Evolutionary conservation across 2,329 filamentous ascomycete species (phyloP), one percentile per base, ranked within the genome.

Genomic region (Endocalyx cinctus): DNA sequence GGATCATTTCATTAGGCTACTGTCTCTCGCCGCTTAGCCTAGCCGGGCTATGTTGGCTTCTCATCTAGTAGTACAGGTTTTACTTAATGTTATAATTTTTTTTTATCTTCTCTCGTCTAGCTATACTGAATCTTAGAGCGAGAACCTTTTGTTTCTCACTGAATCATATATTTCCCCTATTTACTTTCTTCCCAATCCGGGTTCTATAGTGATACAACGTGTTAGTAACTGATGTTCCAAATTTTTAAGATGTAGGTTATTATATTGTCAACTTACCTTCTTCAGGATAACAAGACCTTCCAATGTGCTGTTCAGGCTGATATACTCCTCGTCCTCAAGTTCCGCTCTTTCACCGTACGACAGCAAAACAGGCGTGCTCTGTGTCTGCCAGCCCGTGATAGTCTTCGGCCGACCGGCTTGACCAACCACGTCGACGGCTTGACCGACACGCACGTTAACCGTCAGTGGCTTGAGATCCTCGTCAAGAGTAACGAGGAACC

Each of bases 331-430:
- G 54, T 98, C 92, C 63, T 98, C 92, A 31, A 98, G 70, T 70
- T 98, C 92, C 8, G 92, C 92, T 52, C 94, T 77, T 70, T 98
- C 92, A 18, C 94, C 92, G 55, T 95, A 84, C n/a, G 87, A 83
- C 51, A 98, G 69, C 38, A 98, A 70, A 29, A 98, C 92, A 1
- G 92, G 92, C n/a, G 92, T 98, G 68, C 87, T 96, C 71, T 98
- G 92, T 46, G 92, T 98, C 66, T 98, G 92, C 92, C 92, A 98
- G 33, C 92, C 92, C 8, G 92, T 98, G 53, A 98, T 98, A 3
- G 92, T 98, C 82, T 98, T 97, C 48, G 92, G 92, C 43, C 90
- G 79, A 58, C 92, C 92, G 10, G 94, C 92, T 63, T 97, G 92
- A 32, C 92, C 94, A 25, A 98, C 92, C 26, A 98, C 89, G 58